A percentile compares a stretch with the other conserved stretches of the same genome.
These are phyloP conservation scores for Tetracladium maxilliforme DNA, from an alignment of 2,329 filamentous ascomycete genomes.

Conservation along the genomic window DNA sequence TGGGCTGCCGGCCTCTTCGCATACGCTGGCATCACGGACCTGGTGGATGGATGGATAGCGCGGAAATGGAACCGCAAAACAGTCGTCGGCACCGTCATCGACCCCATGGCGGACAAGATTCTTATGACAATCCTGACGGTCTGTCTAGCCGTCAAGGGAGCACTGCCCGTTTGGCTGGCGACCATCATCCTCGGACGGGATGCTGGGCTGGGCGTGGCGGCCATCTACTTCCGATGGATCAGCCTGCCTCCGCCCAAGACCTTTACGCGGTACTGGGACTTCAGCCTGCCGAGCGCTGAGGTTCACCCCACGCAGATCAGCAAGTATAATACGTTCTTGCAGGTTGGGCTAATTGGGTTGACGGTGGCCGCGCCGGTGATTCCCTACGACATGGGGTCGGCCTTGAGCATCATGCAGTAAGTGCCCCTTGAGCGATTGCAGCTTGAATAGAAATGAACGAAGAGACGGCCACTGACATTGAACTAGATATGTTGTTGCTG, in stretches of 20 bases:
- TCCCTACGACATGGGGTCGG: slow-evolving; percentile 34
- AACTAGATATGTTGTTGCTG: slow-evolving; percentile 65
- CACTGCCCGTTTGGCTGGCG: slow-evolving; percentile 76
- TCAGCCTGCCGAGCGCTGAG: slow-evolving; percentile 76
- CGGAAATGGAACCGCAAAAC: slow-evolving; percentile 78
- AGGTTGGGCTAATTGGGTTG: slow-evolving; percentile 72
- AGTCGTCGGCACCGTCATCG: slow-evolving; percentile 86
- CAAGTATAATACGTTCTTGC: slow-evolving; percentile 88
- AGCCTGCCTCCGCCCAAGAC: slow-evolving; percentile 89
- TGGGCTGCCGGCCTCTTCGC: slow-evolving; percentile 76
- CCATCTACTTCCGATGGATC: slow-evolving; percentile 93
- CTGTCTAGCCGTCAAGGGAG: slow-evolving; percentile 69
- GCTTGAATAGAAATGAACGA: slow-evolving; percentile 1
- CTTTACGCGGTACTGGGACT: slow-evolving; percentile 89
- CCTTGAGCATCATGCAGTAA: slow-evolving; percentile 50
- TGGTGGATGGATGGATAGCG: slow-evolving; percentile 90
- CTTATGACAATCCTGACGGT: slow-evolving; percentile 90
- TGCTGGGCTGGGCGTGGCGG: slow-evolving; percentile 65
- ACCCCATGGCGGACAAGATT: slow-evolving; percentile 92
- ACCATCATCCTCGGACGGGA: slow-evolving; percentile 85
- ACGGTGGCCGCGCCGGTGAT: slow-evolving; percentile 72
- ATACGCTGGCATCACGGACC: slow-evolving; percentile 82
- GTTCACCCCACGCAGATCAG: slow-evolving; percentile 72
- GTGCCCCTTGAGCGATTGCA: slow-evolving; percentile 14
- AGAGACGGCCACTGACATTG: slow-evolving; percentile 18